These are phyloP conservation scores for Podospora anserina DNA, from an alignment of 495 filamentous ascomycete genomes.

Conservation along the genomic window DNA sequence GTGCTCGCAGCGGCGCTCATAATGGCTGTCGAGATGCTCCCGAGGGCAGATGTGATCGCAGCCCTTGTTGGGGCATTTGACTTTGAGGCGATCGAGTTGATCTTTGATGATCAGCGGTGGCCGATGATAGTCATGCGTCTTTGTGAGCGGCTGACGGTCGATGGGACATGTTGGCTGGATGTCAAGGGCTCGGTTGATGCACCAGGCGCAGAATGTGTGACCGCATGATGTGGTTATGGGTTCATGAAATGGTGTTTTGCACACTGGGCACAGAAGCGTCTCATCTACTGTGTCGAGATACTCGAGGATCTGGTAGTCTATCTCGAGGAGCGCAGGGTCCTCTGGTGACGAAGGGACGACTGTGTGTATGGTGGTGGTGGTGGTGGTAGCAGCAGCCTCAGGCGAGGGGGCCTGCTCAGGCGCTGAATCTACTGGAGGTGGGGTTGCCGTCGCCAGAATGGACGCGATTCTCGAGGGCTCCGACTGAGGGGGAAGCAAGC, in stretches of 20 bases:
- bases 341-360: slow-evolving; percentile 8
- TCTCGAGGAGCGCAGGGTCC: slow-evolving; percentile 6
- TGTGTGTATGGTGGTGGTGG: neutral
- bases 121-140: slow-evolving; percentile 25
- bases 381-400: too few species aligned
- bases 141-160: slow-evolving; percentile 45
- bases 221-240: slow-evolving; percentile 70
- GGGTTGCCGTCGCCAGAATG: neutral
- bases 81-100: slow-evolving; percentile 72
- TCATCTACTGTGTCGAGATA: slow-evolving; percentile 67
- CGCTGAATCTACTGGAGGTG: neutral
- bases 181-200: slow-evolving; percentile 59
- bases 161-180: slow-evolving; percentile 49
- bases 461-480: neutral
- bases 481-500: neutral
- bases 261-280: slow-evolving; percentile 81
- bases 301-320: slow-evolving; percentile 68
- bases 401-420: neutral
- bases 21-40: slow-evolving; percentile 68
- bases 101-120: slow-evolving; percentile 47
- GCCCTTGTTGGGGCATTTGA: slow-evolving; percentile 68
- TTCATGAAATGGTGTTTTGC: slow-evolving; percentile 67
- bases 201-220: slow-evolving; percentile 67
- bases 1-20: slow-evolving; percentile 71
- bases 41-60: slow-evolving; percentile 62